Conservation (phyloP, 306 rosid genomes). For the Crotalaria pallida region DNA sequence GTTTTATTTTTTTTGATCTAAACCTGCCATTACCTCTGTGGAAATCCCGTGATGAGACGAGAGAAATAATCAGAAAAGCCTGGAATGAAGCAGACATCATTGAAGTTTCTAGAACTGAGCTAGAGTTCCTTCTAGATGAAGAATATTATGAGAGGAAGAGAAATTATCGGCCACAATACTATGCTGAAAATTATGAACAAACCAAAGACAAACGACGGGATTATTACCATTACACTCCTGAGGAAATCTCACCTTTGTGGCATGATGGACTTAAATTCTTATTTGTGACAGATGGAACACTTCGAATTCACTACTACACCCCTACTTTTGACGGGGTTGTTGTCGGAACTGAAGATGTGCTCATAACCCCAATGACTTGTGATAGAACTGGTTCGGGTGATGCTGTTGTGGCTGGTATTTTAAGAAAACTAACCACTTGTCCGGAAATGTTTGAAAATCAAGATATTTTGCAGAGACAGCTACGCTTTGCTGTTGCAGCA, state of each 20-base stretch:
- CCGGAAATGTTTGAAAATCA: constrained; percentile 75
- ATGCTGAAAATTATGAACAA: constrained; percentile 60
- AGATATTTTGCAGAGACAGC: constrained; percentile 72
- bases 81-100: constrained; percentile 77
- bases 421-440: constrained; percentile 75
- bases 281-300: constrained; percentile 81
- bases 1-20: constrained; percentile 58
- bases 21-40: constrained; percentile 74
- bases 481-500: constrained; percentile 83
- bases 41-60: constrained; percentile 71
- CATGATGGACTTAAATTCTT: constrained; percentile 62
- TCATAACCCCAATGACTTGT: constrained; percentile 87
- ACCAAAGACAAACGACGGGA: constrained; percentile 63
- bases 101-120: constrained; percentile 76
- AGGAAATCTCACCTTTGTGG: constrained; percentile 80
- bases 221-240: constrained; percentile 69
- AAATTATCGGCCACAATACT: constrained; percentile 75
- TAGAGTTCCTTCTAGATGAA: constrained; percentile 89
- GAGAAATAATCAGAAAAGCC: constrained; percentile 57
- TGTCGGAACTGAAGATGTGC: constrained; percentile 90
- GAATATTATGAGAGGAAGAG: constrained; percentile 59
- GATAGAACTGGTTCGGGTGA: constrained; percentile 98
- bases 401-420: constrained; percentile 83
- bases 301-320: constrained; percentile 76
- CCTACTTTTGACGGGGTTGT: constrained; percentile 71